Percentiles rank a stretch among this genome's conserved stretches.
phyloP scores from a whole-genome alignment of 2,329 filamentous ascomycete species.

The Ilyonectria robusta region DNA sequence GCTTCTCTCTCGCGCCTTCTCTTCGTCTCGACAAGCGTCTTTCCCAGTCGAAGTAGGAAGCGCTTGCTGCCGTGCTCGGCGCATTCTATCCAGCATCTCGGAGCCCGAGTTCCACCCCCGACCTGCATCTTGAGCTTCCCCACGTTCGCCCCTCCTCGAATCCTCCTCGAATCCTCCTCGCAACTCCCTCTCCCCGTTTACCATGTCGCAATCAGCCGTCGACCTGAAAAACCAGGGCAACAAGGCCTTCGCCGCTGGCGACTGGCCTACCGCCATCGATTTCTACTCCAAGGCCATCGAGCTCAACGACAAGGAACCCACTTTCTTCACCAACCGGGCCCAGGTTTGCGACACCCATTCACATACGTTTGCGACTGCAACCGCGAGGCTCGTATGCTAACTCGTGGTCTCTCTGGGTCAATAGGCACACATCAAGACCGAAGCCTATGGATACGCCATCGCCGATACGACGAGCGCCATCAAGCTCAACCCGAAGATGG shows the following conservation, averaged over 20 bases:
- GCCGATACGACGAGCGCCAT: constrained; percentile 92
- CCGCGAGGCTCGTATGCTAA: constrained; percentile 59
- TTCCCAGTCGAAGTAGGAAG: constrained; percentile 6
- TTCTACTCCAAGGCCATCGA: constrained; percentile 92
- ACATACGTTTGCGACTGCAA: not conserved
- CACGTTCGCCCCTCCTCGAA: constrained; percentile 22
- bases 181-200: constrained; percentile 36
- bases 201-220: constrained; percentile 76
- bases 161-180: constrained; percentile 12
- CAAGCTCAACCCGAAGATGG: constrained; percentile 87
- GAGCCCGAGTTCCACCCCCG: constrained; percentile 36
- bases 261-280: constrained; percentile 87
- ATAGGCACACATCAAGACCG: constrained; percentile 93
- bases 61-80: constrained; percentile 38
- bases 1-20: constrained; percentile 17
- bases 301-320: constrained; percentile 84
- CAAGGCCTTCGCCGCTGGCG: constrained; percentile 88
- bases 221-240: constrained; percentile 95
- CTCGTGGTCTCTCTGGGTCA: constrained; percentile 25
- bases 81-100: constrained; percentile 40
- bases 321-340: constrained; percentile 94
- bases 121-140: constrained; percentile 27
- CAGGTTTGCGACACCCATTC: constrained; percentile 73
- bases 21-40: not conserved
- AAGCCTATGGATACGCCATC: constrained; percentile 94